Conservation (phyloP, 2,329 filamentous ascomycete species). For the Epichloe bromicola region DNA sequence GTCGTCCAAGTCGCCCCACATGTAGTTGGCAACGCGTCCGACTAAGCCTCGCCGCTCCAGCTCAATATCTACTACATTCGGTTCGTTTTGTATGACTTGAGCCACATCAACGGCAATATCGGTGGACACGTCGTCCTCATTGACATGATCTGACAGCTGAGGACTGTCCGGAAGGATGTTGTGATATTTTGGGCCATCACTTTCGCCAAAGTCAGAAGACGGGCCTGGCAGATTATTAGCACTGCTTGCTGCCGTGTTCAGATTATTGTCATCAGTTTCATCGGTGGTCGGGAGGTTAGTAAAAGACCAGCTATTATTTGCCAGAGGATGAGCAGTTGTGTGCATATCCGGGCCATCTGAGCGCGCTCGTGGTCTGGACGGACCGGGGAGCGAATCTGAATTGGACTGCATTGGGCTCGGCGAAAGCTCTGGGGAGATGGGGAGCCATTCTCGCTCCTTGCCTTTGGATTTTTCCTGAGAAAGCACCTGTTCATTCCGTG, state of each 20-base stretch:
- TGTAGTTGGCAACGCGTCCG: constrained; percentile 39
- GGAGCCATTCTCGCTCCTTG: constrained; percentile 12
- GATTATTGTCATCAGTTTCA: constrained; percentile 6
- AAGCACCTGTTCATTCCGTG: background rate
- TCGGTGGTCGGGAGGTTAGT: constrained; percentile 22
- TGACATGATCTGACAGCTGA: background rate
- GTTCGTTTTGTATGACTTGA: constrained; percentile 4
- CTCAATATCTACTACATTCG: constrained; percentile 6
- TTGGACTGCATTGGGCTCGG: constrained; percentile 5
- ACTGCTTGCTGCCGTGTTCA: background rate
- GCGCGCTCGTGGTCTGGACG: constrained; percentile 35
- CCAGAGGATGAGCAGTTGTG: constrained; percentile 36
- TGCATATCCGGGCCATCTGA: constrained; percentile 41
- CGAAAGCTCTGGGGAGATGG: constrained; percentile 3
- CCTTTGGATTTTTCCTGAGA: constrained; percentile 11
- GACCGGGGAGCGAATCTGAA: constrained; percentile 7
- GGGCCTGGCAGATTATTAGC: background rate
- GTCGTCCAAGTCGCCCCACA: constrained; percentile 47
- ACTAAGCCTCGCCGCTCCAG: constrained; percentile 14
- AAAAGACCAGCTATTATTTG: constrained; percentile 50
- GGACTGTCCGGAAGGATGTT: background rate
- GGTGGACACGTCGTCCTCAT: background rate
- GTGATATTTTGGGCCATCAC: background rate
- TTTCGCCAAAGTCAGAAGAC: background rate
- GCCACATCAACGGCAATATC: constrained; percentile 5